Evolutionary conservation across 169 alveolate genomes (phyloP), one percentile per base, ranked within the genome.

Genomic region (Cryptosporidium sp.): DNA sequence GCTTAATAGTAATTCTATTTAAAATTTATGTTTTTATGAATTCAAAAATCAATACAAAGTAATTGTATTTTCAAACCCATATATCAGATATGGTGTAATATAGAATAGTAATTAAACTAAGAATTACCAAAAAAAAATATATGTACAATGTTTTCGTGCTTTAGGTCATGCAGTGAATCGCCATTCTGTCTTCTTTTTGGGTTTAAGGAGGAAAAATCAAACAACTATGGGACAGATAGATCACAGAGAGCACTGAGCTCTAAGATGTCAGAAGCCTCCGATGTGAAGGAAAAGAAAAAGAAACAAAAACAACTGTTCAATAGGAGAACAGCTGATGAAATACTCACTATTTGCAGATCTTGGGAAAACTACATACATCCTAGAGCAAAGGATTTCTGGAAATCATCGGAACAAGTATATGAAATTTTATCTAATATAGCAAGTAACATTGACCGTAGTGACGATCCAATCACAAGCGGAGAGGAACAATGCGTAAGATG

Each of bases 361-460:
- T 96, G 98, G 98, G 98, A 95, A 37, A 94, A 95, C 68, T 96
- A 95, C 75, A 97, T 95, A n/a, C 98, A 96, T 70, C 97, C 97
- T 37, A 86, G 98, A 70, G 98, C 98, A 69, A 94, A 95, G 75
- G 95, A 93, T 60, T 94, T 95, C 69, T 96, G 98, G 98, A 95
- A 94, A 72, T 93, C 96, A 14, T 91, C 96, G 0, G 96, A 94
- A 44, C 95, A 93, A 65, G 93, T 95, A 21, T 94, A 93, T 71
- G 91, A 94, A 48, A 94, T 96, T n/a, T 70, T 96, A 61, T 86
- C 98, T 44, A 92, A 91, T 68, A 95, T 96, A 23, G 98, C 97
- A 10, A 84, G 91, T 69, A 97, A 94, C 37, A 94, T 96, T 51
- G 93, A 94, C 31, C 91, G 95, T 56, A 87, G 86, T 39, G 96